Percentiles rank a stretch among this genome's conserved stretches.
These are phyloP conservation scores for Globisporangium yorkense DNA, from an alignment of 352 stramenopile genomes.

Conservation along the genomic window DNA sequence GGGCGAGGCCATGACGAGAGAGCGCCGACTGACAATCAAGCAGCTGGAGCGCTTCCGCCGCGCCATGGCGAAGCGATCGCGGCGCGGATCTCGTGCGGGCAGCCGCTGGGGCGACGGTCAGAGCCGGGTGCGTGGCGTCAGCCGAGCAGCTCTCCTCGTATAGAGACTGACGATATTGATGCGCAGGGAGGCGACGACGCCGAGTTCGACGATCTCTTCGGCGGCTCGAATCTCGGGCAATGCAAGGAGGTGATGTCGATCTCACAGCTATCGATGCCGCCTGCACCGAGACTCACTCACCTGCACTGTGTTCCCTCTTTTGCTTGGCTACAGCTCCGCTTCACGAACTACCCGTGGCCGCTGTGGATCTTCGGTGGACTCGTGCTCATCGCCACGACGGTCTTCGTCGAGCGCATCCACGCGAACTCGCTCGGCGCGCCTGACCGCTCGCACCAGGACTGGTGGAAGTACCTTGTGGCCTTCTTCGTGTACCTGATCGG, in stretches of 20 bases:
- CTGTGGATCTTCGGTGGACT: slow-evolving; percentile 49
- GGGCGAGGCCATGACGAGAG: slow-evolving; percentile 5
- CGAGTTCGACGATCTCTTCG: slow-evolving; percentile 25
- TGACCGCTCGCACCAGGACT: slow-evolving; percentile 17
- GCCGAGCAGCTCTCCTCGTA: no score
- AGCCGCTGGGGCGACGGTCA: slow-evolving; percentile 6
- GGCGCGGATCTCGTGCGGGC: slow-evolving; percentile 4
- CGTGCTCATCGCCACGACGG: slow-evolving; percentile 42
- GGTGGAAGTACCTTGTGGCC: slow-evolving; percentile 71
- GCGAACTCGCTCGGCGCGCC: slow-evolving; percentile 15
- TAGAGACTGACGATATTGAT: background rate
- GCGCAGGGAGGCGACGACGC: slow-evolving; percentile 14
- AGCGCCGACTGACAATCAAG: slow-evolving; percentile 21
- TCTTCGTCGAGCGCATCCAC: slow-evolving; percentile 56
- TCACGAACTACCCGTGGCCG: slow-evolving; percentile 52
- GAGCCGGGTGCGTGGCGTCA: slow-evolving; percentile 5
- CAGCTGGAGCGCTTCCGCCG: slow-evolving; percentile 29
- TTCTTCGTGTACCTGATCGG: slow-evolving; percentile 40
- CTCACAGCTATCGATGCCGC: background rate
- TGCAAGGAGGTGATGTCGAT: slow-evolving; percentile 13
- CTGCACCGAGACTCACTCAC: background rate
- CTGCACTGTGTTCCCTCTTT: background rate
- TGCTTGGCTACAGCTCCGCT: slow-evolving; percentile 29
- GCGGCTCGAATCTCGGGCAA: slow-evolving; percentile 5
- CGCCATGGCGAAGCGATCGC: slow-evolving; percentile 20